Base-by-base conservation (phyloP, 805 yeast genomes). In the Candida sanyiensis region DNA sequence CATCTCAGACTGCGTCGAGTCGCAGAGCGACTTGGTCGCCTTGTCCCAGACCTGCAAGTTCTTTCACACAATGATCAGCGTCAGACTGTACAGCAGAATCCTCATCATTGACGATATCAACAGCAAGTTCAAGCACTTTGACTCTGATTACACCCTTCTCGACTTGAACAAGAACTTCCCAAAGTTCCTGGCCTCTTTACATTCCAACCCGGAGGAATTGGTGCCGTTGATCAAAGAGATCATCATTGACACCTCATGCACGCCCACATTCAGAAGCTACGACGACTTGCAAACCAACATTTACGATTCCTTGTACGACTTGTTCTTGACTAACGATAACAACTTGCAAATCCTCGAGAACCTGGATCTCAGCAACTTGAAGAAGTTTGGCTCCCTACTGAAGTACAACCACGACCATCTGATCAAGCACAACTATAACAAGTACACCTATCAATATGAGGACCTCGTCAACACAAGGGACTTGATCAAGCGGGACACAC, bases 11-110 rank as follows among this genome's bases (percentile, higher is more conserved):
- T 55, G 58, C 38, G 45, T 49, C 18, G 59, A 51, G 22, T 41
- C 51, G 1, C 61, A 56, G 35, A 40, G 36, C 18, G 62, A 58
- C 27, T 40, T 58, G 27, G 49, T 57, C 30, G 39, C 46, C 18
- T 39, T 57, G 33, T 40, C 50, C 8, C 50, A 33, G 34, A 49
- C 59, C 3, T 54, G 59, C 35, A 42, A 45, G 28, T 47, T 50
- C 34, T 54, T 58, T 43, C 51, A 54, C 39, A 46, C 36, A 22
- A 45, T 58, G 47, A 51, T 57, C 18, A 55, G 50, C 32, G 40
- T 35, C 19, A 44, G 50, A 28, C 35, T 57, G n/a, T 58, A 57
- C 39, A 30, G 43, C 2, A 51, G 48, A 38, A 48, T 58, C 17
- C 41, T 52, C 15, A 40, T 58, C 7, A 52, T 56, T 18, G 58